Evolutionary conservation across 805 yeast species (phyloP), one percentile per base, ranked within the genome.

Genomic region (Saccharomycopsis sp.): DNA sequence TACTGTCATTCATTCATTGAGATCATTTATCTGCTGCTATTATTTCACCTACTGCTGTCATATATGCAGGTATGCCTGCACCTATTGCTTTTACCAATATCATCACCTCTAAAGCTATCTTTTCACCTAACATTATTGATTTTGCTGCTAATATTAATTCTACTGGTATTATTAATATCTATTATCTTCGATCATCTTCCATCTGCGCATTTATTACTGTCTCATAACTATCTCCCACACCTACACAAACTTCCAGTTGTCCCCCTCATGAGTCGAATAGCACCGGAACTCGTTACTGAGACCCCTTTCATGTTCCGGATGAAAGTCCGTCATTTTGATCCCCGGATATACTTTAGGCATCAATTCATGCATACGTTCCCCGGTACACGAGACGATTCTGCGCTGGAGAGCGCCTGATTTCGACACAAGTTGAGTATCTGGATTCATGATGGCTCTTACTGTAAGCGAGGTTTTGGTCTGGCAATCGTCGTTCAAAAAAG

Each of bases 221-320:
- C n/a, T n/a, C n/a, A n/a, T n/a, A n/a, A n/a, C n/a, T n/a, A n/a
- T n/a, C n/a, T 29, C 38, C 5, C 12, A 29, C 5, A 12, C 38
- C 38, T 29, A 29, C 38, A 29, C 67, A 64, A 79, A 86, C 60
- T 74, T 78, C 97, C 96, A 89, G 57, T 76, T 69, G 1, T 70
- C 65, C 60, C 94, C 81, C 68, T 87, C 94, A 65, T 80, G 89
- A 42, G 83, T 78, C 1, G 97, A 89, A 67, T 89, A 91, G 65
- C 97, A 90, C 65, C 88, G 75, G 71, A 89, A 91, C 70, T 91
- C 97, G 68, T 91, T 91, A 67, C 92, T 85, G 61, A 91, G 76
- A 0, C 96, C 96, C 66, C 88, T 87, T 58, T 84, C 85, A 67
- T 91, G 97, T 64, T 85, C 86, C 0, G 97, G 97, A 47, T 72